Conservation (phyloP, 2,329 filamentous ascomycete genomes). For the Aspergillus calidoustus region DNA sequence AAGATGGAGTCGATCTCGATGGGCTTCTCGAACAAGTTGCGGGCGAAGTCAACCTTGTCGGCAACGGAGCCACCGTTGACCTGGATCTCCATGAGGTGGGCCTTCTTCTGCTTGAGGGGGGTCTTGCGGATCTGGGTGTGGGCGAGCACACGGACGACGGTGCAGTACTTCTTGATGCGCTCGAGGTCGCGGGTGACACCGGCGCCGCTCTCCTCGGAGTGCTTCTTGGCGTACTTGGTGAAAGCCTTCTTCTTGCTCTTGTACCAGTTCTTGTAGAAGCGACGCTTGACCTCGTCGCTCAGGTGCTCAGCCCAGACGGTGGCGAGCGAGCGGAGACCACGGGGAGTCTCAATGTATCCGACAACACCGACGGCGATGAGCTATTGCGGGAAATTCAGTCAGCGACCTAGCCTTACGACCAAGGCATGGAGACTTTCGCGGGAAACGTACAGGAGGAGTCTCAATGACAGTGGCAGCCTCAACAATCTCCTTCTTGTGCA, state of each 20-base stretch:
- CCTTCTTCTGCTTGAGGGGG: conserved; percentile 99
- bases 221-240: conserved; percentile 99
- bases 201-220: conserved; percentile 88
- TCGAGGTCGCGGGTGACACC: conserved; percentile 96
- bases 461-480: conserved; percentile 87
- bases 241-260: conserved; percentile 99
- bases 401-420: not conserved
- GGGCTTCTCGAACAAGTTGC: conserved; percentile 98
- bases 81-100: conserved; percentile 99
- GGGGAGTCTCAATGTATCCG: conserved; percentile 99
- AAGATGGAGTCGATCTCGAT: conserved; percentile 92
- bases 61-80: conserved; percentile 95
- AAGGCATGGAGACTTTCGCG: not conserved
- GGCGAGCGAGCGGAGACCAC: conserved; percentile 97
- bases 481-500: conserved; percentile 98
- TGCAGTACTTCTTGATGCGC: conserved; percentile 99
- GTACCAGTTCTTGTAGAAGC: conserved; percentile 99
- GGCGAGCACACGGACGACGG: conserved; percentile 96
- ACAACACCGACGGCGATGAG: conserved; percentile 99
- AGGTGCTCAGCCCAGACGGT: conserved; percentile 99
- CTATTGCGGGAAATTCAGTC: conserved; percentile 55
- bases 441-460: conserved; percentile 87
- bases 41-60: conserved; percentile 96
- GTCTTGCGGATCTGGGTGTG: conserved; percentile 99
- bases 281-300: conserved; percentile 97